Evolutionary conservation across 2,329 filamentous ascomycete genomes (phyloP).

Genomic region (Huntiella decipiens): DNA sequence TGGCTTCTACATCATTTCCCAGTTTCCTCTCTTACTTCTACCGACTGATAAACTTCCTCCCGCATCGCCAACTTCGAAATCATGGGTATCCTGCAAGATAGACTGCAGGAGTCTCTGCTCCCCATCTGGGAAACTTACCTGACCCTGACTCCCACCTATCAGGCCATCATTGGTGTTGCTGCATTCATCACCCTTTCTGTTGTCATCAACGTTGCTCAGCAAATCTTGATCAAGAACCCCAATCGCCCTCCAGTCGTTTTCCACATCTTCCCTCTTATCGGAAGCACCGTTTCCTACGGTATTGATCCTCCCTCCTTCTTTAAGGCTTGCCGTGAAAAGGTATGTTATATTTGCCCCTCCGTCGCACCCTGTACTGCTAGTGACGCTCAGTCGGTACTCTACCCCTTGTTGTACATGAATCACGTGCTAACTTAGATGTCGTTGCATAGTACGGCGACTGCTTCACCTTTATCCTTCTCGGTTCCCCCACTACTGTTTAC

Average conservation of each 20-base stretch:
- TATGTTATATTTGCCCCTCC: constrained; percentile 19
- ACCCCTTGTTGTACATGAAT: neutral
- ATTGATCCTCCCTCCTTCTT: constrained; percentile 90
- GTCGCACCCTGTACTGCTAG: neutral
- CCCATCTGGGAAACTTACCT: constrained; percentile 32
- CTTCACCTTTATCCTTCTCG: constrained; percentile 75
- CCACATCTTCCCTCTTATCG: constrained; percentile 65
- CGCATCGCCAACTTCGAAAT: constrained; percentile 9
- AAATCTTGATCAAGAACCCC: constrained; percentile 63
- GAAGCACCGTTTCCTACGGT: constrained; percentile 83
- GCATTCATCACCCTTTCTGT: constrained; percentile 36
- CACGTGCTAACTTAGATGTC: constrained; percentile 1
- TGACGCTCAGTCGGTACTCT: too few species aligned
- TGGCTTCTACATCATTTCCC: constrained; percentile 9
- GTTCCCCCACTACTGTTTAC: constrained; percentile 76
- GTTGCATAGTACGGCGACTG: constrained; percentile 56
- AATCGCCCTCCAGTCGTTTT: constrained; percentile 69
- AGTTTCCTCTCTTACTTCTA: neutral
- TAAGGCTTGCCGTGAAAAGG: constrained; percentile 54
- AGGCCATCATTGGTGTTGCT: constrained; percentile 26
- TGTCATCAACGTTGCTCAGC: constrained; percentile 58
- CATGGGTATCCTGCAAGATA: constrained; percentile 39
- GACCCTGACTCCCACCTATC: constrained; percentile 27
- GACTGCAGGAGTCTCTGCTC: constrained; percentile 20
- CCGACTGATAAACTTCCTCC: neutral